Evolutionary conservation across 2,329 filamentous ascomycete species (phyloP), one percentile per base, ranked within the genome.

Genomic region (Xylaria sp.): DNA sequence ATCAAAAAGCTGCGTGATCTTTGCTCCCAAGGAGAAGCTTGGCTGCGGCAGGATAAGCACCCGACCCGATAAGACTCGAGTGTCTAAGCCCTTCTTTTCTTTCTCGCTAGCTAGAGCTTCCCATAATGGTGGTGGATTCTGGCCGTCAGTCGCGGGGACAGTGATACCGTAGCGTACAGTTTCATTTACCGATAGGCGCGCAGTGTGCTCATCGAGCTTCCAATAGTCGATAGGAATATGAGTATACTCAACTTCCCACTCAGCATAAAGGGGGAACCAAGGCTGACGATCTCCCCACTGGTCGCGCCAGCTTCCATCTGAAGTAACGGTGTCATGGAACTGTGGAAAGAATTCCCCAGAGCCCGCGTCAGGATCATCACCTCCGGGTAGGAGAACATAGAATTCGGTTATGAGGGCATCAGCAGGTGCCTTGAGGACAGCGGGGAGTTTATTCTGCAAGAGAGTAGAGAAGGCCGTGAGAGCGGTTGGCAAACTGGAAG

Each of bases 31-130:
- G 0, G 76, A 74, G 68, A 80, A 80, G 54, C 69, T 76, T 0
- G 81, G 77, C 70, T 84, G 82, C 0, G 82, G 82, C 0, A 83
- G 73, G 3, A 84, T 75, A 0, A 65, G 63, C 3, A 65, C 56
- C 3, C 62, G 34, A 4, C 62, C 62, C 0, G 62, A 65, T 34
- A 65, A 17, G 0, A 65, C 11, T 2, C 62, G 47, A 2, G 56
- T 65, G n/a, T 65, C 48, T 1, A 59, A 8, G 4, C 32, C 34
- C 54, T 42, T 54, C 2, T 34, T 34, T 4, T 34, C 47, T 24
- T 59, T 21, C n/a, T 53, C 54, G 4, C 42, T 19, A 2, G 11
- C 32, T 12, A 59, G 19, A 21, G 45, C 53, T 2, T 64, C 21
- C 62, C 62, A 64, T 51, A 64, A 34, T 45, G 54, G 62, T 24